Evolutionary conservation across 1,284 basidiomycete genomes (phyloP).

Genomic region (Phenoliferia sp.): DNA sequence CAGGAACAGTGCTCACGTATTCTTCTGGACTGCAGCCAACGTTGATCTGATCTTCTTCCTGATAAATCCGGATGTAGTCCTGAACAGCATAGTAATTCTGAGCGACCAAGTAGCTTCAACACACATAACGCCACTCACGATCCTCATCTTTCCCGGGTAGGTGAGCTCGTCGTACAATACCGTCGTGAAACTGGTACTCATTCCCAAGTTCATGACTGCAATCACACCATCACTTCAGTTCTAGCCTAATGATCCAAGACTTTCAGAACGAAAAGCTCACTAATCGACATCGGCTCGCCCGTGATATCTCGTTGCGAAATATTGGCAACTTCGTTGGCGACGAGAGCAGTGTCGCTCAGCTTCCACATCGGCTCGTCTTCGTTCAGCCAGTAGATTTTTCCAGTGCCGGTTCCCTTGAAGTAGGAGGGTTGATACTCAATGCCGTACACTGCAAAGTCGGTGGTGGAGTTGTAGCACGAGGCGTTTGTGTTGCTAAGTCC

Average conservation of each 20-base stretch:
- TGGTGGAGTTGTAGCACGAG: not conserved
- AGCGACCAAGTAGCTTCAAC: not conserved
- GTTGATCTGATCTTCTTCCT: not conserved
- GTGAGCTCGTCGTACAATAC: slow-evolving; percentile 35
- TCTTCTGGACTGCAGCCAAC: not conserved
- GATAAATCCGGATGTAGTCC: slow-evolving; percentile 3
- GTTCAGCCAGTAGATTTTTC: not conserved
- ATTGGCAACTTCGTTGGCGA: slow-evolving; percentile 55
- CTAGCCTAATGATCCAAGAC: too few species aligned
- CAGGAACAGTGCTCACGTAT: not conserved
- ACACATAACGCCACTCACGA: not conserved
- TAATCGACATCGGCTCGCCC: slow-evolving; percentile 52
- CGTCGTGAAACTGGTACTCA: slow-evolving; percentile 25
- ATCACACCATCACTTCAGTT: too few species aligned
- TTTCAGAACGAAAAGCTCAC: too few species aligned
- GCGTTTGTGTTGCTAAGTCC: not conserved
- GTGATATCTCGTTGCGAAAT: slow-evolving; percentile 69
- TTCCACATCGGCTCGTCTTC: not conserved
- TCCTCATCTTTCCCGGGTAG: slow-evolving; percentile 35
- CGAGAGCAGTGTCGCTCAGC: not conserved
- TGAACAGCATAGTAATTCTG: not conserved
- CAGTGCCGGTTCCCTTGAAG: not conserved
- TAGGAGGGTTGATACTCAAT: slow-evolving; percentile 2
- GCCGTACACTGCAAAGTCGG: not conserved
- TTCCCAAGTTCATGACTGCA: slow-evolving; percentile 27